These are phyloP conservation scores for Lipomyces chichibuensis DNA, from an alignment of 805 yeast species.

Conservation along the genomic window DNA sequence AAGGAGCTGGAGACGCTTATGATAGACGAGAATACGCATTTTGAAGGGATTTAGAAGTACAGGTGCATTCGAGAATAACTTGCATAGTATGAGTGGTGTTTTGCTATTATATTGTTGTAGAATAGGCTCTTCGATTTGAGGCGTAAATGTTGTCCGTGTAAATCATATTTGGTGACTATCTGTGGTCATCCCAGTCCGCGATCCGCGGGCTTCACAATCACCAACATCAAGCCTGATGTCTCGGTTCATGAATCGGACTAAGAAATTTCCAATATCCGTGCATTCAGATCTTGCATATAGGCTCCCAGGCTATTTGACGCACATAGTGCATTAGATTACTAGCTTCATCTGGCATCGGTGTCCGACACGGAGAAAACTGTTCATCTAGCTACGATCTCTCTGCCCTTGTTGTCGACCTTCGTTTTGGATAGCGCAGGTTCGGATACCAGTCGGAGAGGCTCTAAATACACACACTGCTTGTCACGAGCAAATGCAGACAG, in stretches of 20 bases:
- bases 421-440: background rate
- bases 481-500: background rate
- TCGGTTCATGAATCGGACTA: too few species aligned
- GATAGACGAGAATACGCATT: background rate
- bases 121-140: background rate
- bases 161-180: background rate
- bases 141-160: background rate
- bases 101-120: background rate
- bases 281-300: background rate
- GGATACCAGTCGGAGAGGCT: too few species aligned
- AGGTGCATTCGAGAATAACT: background rate
- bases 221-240: too few species aligned
- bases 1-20: constrained; percentile 39
- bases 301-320: background rate
- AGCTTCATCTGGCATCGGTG: background rate
- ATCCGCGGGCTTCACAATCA: too few species aligned
- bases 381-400: background rate
- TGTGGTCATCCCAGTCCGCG: background rate
- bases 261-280: background rate
- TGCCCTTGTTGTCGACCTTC: background rate
- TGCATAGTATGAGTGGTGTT: background rate
- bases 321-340: background rate
- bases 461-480: background rate
- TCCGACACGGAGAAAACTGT: background rate
- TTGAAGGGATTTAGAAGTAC: background rate